Evolutionary conservation across 176 grass and related monocot species (phyloP).

Genomic region (Oryza glaberrima): DNA sequence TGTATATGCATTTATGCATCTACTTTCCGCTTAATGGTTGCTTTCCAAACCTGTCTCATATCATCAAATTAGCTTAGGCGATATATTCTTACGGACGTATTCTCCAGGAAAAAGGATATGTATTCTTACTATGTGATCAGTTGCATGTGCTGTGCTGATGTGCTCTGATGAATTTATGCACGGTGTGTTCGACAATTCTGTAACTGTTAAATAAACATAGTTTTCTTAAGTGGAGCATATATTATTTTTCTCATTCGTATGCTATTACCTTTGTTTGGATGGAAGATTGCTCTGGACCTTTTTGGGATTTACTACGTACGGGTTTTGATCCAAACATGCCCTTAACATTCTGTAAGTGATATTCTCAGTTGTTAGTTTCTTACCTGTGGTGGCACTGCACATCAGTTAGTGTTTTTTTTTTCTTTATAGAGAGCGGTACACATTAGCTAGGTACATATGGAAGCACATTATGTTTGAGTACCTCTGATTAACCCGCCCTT

Average conservation of each 20-base stretch:
- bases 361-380: not conserved
- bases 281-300: not conserved
- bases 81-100: not conserved
- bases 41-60: not conserved
- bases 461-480: too few species aligned
- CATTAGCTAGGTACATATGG: not conserved
- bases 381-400: not conserved
- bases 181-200: too few species aligned
- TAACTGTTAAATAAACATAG: not conserved
- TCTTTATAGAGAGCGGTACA: too few species aligned
- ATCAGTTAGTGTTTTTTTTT: too few species aligned
- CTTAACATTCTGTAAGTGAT: not conserved
- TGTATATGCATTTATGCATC: not conserved
- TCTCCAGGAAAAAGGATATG: not conserved
- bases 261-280: not conserved
- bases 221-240: not conserved
- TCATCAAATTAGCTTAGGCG: not conserved
- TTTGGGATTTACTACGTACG: not conserved
- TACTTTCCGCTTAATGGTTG: not conserved
- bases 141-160: not conserved
- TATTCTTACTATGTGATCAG: not conserved
- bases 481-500: too few species aligned
- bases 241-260: not conserved
- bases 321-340: not conserved
- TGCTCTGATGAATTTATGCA: too few species aligned